Evolutionary conservation across 495 filamentous ascomycete species (phyloP).

Genomic region (Thozetella sp.): DNA sequence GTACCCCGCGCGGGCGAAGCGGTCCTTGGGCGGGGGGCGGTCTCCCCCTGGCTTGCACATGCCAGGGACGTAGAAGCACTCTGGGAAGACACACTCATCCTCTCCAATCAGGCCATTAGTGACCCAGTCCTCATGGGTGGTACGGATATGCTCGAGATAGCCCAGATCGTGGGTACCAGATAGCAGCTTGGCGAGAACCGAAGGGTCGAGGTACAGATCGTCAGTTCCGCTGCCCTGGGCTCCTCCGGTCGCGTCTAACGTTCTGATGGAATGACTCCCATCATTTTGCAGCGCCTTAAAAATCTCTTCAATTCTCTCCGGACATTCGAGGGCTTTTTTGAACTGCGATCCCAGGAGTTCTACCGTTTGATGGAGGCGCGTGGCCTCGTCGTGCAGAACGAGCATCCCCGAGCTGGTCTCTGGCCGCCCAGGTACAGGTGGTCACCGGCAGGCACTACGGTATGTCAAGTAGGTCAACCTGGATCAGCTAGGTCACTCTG

Average conservation of each 20-base stretch:
- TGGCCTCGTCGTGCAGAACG: constrained; percentile 4
- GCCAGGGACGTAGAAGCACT: constrained; percentile 10
- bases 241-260: background rate
- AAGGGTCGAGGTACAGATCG: background rate
- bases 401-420: no score
- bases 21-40: constrained; percentile 5
- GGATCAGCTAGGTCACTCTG: no score
- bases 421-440: no score
- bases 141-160: constrained; percentile 10
- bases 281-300: background rate
- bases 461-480: no score
- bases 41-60: background rate
- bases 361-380: background rate
- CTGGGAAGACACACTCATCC: constrained; percentile 5
- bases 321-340: background rate
- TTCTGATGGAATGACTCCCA: background rate
- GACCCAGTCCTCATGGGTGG: constrained; percentile 4
- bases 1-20: constrained; percentile 10
- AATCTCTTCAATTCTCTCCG: background rate
- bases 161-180: constrained; percentile 5
- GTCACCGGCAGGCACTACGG: no score
- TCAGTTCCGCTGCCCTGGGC: background rate
- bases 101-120: constrained; percentile 3
- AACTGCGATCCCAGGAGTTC: constrained; percentile 1
- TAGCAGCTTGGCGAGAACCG: background rate